Percentiles rank a stretch among this genome's conserved stretches.
Evolutionary conservation across 495 filamentous ascomycete species (phyloP).

Genomic region (Penicillium mononematosum): DNA sequence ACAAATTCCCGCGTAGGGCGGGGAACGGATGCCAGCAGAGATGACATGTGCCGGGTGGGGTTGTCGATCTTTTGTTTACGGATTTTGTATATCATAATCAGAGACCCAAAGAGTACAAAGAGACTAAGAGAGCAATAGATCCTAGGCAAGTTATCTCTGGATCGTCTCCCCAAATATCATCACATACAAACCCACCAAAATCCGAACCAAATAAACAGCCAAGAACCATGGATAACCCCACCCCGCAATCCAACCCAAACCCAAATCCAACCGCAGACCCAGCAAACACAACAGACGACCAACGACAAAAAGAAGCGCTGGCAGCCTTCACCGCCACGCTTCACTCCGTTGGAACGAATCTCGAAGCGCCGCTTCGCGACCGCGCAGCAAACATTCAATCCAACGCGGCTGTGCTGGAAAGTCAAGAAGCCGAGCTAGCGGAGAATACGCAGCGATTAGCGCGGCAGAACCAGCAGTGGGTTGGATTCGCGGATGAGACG

Average conservation of each 20-base stretch:
- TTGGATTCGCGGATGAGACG: conserved; percentile 65
- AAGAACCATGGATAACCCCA: conserved; percentile 1
- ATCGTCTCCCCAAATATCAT: neutral
- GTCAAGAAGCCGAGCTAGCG: conserved; percentile 69
- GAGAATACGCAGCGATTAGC: conserved; percentile 64
- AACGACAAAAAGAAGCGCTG: conserved; percentile 59
- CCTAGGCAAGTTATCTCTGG: neutral
- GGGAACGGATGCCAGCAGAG: neutral
- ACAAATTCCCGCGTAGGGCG: neutral
- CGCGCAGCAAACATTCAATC: conserved; percentile 74
- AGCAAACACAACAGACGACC: conserved; percentile 13
- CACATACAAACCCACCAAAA: neutral
- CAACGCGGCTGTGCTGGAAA: conserved; percentile 66
- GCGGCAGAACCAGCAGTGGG: conserved; percentile 69
- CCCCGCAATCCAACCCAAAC: conserved; percentile 3
- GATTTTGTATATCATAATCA: neutral
- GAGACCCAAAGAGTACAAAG: neutral
- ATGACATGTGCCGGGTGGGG: conserved; percentile 5
- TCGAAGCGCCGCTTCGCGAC: conserved; percentile 67
- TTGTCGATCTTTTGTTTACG: neutral
- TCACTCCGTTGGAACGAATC: conserved; percentile 63
- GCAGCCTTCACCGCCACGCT: conserved; percentile 77
- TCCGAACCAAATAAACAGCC: neutral
- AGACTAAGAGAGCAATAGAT: neutral
- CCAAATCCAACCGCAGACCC: conserved; percentile 2